Base-by-base conservation (phyloP, 2,329 filamentous ascomycete genomes). In the Aspergillus sp. region DNA sequence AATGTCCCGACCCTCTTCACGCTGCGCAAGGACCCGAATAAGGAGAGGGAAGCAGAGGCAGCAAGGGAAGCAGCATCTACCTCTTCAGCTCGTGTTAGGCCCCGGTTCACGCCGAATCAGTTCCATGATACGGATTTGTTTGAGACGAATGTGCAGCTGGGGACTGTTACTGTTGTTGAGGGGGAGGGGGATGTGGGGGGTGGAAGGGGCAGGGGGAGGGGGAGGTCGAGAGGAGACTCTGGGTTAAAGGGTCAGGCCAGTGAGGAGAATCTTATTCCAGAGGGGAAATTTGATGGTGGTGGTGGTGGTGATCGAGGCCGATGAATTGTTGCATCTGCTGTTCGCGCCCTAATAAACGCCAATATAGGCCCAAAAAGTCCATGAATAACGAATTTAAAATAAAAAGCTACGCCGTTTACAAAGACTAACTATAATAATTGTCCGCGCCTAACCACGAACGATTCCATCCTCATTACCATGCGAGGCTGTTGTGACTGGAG, bases 1-100 rank as follows among this genome's bases (percentile, higher is more conserved):
- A 60, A 62, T 31, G 23, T 60, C 4, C 57, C 60, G 2, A 62
- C 57, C 0, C 37, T 62, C 15, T 60, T 51, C 14, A 62, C 55
- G n/a, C 43, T 62, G 4, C 52, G 60, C 1, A 43, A 52, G 2
- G 25, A 47, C 2, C 35, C 45, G 9, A 35, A 40, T 2, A 43
- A 31, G 3, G 15, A 15, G 6, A 15, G 12, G 14, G 15, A 37
- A 6, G 15, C n/a, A 19, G 14, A 25, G 17, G 21, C 31, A 17
- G 17, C 12, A 27, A 7, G 39, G 33, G 2, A 35, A 31, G 31
- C 37, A 14, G 52, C 12, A 23, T 25, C 23, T 1, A 44, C 27
- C 14, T 37, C 14, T n/a, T 37, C 21, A 23, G 35, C 9, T 17
- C 48, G 5, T 31, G 35, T 35, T 12, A 48, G 35, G n/a, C 33